phyloP scores from a whole-genome alignment of 2,329 filamentous ascomycete genomes.

The Penicillium sp. region DNA sequence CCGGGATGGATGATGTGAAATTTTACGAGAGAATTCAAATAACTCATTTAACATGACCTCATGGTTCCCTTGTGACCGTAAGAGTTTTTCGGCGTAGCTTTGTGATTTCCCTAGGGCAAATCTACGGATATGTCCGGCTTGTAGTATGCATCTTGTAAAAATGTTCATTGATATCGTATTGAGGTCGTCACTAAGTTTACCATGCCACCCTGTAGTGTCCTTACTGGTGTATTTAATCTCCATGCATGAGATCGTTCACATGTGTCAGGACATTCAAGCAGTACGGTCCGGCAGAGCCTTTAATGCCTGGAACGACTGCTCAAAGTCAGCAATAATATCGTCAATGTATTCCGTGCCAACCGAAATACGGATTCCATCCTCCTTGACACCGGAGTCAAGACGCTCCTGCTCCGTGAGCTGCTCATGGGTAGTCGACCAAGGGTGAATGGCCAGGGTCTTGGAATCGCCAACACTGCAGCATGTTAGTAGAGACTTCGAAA shows the following conservation, averaged over 20 bases:
- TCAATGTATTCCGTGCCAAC: conserved; percentile 95
- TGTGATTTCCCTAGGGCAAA: not conserved
- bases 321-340: conserved; percentile 91
- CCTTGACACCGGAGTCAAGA: conserved; percentile 66
- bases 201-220: not conserved
- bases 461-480: conserved; percentile 69
- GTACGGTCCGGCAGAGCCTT: conserved; percentile 31
- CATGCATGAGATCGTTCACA: conserved; percentile 43
- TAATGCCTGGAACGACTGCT: conserved; percentile 77
- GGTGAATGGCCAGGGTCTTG: conserved; percentile 90
- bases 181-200: not conserved
- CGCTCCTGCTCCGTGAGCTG: conserved; percentile 79
- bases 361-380: conserved; percentile 88
- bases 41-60: not conserved
- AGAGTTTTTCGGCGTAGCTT: too few relatives aligned
- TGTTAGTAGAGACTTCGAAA: not conserved
- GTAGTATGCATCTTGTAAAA: not conserved
- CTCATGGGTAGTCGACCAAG: conserved; percentile 90
- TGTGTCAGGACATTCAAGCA: conserved; percentile 30
- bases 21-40: not conserved
- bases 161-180: too few relatives aligned
- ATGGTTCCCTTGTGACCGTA: not conserved
- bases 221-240: not conserved
- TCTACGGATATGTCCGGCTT: not conserved
- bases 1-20: not conserved